phyloP scores from a whole-genome alignment of 805 yeast genomes.

The Teunomyces pallodes region DNA sequence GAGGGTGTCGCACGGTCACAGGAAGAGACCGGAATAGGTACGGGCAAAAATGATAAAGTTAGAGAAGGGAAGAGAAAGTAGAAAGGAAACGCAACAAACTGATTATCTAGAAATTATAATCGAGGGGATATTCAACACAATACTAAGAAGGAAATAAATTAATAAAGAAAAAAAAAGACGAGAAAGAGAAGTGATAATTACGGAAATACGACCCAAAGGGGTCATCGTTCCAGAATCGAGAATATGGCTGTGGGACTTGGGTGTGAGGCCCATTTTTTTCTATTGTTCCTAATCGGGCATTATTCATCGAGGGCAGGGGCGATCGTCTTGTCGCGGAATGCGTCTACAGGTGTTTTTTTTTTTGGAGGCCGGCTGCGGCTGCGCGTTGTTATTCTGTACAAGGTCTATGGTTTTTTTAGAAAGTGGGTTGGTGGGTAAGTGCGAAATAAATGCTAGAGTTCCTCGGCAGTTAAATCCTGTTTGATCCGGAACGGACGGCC shows the following conservation, averaged over 20 bases:
- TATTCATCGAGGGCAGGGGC: not conserved
- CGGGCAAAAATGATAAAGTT: not conserved
- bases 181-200: not conserved
- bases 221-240: slow-evolving; percentile 1
- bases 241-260: not conserved
- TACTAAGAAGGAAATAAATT: not conserved
- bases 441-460: slow-evolving; percentile 23
- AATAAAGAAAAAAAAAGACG: not conserved
- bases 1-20: not conserved
- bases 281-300: slow-evolving; percentile 1
- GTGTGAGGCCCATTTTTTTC: not conserved
- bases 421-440: too few species aligned
- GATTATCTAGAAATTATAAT: not conserved
- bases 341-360: not conserved
- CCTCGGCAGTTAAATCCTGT: slow-evolving; percentile 76
- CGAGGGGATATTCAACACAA: not conserved
- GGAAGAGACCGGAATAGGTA: not conserved
- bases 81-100: not conserved
- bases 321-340: slow-evolving; percentile 1
- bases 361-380: not conserved
- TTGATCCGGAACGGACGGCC: slow-evolving; percentile 72
- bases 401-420: too few species aligned
- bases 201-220: not conserved
- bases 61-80: not conserved
- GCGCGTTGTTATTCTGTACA: not conserved